Evolutionary conservation across 202 grass and related monocot genomes (phyloP).

Genomic region (Zoysia matrella): DNA sequence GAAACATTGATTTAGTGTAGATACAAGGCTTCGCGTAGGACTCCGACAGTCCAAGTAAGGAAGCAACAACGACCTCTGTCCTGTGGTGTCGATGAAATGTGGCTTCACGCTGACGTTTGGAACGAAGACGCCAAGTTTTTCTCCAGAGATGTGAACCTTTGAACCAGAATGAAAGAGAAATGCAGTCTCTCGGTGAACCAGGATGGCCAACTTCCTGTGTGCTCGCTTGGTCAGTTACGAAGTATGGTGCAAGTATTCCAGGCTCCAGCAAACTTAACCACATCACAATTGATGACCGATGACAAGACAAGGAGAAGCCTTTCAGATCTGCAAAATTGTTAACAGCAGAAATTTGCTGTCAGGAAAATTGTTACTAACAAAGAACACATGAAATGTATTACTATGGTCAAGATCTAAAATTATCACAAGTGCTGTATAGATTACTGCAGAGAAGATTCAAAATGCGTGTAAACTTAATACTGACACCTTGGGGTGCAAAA

Average conservation of each 20-base stretch:
- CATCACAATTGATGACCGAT: neutral
- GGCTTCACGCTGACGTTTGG: slow-evolving; percentile 31
- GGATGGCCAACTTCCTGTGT: neutral
- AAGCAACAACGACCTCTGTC: too few species aligned
- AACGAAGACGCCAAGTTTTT: slow-evolving; percentile 10
- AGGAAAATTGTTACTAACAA: neutral
- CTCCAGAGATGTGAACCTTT: slow-evolving; percentile 39
- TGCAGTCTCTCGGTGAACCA: neutral
- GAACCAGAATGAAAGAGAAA: slow-evolving; percentile 35
- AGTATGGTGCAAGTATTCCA: neutral
- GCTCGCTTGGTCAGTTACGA: neutral
- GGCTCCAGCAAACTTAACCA: neutral
- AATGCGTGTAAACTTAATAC: neutral
- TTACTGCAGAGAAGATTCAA: neutral
- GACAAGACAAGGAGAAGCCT: neutral
- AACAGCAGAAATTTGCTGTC: neutral
- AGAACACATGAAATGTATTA: neutral
- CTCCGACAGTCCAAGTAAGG: too few species aligned
- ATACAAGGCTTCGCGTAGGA: too few species aligned
- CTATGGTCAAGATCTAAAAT: neutral
- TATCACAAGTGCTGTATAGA: neutral
- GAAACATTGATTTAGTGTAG: too few species aligned
- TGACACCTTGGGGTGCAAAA: slow-evolving; percentile 16
- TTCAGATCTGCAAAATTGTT: slow-evolving; percentile 1
- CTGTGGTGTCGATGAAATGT: slow-evolving; percentile 17